These are phyloP conservation scores for Kodamaea hsintzibuensis DNA, from an alignment of 805 yeast species.

Conservation along the genomic window DNA sequence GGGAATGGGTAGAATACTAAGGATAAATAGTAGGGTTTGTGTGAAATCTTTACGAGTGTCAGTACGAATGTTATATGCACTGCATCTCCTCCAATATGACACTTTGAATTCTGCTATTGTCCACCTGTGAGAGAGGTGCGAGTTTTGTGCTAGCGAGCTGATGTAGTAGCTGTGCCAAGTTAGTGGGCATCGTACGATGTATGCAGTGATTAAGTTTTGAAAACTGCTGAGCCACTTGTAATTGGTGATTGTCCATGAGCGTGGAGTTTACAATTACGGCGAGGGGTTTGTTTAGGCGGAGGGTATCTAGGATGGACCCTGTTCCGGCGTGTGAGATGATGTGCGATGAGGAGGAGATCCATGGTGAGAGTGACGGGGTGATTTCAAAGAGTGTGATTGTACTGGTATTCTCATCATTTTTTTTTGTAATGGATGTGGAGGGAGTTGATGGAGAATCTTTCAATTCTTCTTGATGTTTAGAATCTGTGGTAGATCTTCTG, in stretches of 20 bases:
- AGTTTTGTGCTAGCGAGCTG: slow-evolving; percentile 13
- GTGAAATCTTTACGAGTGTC: not conserved
- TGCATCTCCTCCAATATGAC: slow-evolving; percentile 19
- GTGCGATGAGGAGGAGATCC: slow-evolving; percentile 50
- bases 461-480: too few relatives aligned
- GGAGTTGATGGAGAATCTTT: too few relatives aligned
- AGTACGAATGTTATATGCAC: slow-evolving; percentile 5
- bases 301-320: slow-evolving; percentile 83
- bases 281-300: slow-evolving; percentile 56
- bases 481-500: too few relatives aligned
- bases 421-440: too few relatives aligned
- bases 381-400: slow-evolving; percentile 24
- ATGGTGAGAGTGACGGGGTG: slow-evolving; percentile 25
- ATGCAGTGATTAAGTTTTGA: slow-evolving; percentile 7
- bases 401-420: not conserved
- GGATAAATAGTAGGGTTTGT: too few relatives aligned
- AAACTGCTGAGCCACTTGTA: slow-evolving; percentile 58
- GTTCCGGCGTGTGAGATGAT: slow-evolving; percentile 91
- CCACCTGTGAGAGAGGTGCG: slow-evolving; percentile 21
- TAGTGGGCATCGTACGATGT: not conserved
- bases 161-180: slow-evolving; percentile 13
- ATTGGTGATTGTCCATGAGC: slow-evolving; percentile 88
- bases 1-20: too few relatives aligned
- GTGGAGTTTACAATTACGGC: slow-evolving; percentile 69
- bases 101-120: slow-evolving; percentile 17